phyloP scores from a whole-genome alignment of 2,329 filamentous ascomycete species.

The Xylariaceae sp. region DNA sequence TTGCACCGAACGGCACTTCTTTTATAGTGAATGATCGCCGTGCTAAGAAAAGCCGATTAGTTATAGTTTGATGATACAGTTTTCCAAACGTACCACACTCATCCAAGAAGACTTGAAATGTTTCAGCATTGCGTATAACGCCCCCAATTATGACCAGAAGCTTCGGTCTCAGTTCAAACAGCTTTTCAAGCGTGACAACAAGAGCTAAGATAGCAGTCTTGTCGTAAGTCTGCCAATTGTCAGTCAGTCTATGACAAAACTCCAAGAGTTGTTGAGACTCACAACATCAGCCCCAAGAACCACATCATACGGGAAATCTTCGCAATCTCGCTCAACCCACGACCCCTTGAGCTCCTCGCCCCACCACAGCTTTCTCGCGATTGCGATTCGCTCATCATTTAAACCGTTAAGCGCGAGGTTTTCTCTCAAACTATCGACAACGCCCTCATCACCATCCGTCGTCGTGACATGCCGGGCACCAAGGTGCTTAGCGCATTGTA shows the following conservation, averaged over 20 bases:
- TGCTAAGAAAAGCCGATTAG: slow-evolving; percentile 24
- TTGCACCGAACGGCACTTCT: slow-evolving; percentile 40
- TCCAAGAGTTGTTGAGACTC: slow-evolving; percentile 5
- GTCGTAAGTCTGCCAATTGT: slow-evolving; percentile 55
- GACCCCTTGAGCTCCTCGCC: slow-evolving; percentile 23
- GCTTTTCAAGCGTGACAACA: slow-evolving; percentile 51
- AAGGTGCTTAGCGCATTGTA: slow-evolving; percentile 60
- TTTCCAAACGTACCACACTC: slow-evolving; percentile 52
- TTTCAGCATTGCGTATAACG: slow-evolving; percentile 60
- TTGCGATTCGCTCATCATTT: slow-evolving; percentile 25
- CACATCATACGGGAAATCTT: slow-evolving; percentile 26
- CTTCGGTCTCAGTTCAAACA: slow-evolving; percentile 52
- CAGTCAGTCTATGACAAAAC: too few relatives aligned
- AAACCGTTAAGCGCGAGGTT: slow-evolving; percentile 52
- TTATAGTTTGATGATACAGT: not conserved
- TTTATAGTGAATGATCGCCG: slow-evolving; percentile 34
- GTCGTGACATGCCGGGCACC: slow-evolving; percentile 51
- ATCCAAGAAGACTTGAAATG: slow-evolving; percentile 56
- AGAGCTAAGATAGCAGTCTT: slow-evolving; percentile 55
- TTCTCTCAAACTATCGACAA: slow-evolving; percentile 50
- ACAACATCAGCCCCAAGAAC: slow-evolving; percentile 34
- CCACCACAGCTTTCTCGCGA: slow-evolving; percentile 36
- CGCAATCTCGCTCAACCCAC: slow-evolving; percentile 27
- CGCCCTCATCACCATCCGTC: slow-evolving; percentile 60
- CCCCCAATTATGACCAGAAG: slow-evolving; percentile 57